phyloP scores from a whole-genome alignment of 1,284 basidiomycete species.

The Sphaerobolus stellatus region DNA sequence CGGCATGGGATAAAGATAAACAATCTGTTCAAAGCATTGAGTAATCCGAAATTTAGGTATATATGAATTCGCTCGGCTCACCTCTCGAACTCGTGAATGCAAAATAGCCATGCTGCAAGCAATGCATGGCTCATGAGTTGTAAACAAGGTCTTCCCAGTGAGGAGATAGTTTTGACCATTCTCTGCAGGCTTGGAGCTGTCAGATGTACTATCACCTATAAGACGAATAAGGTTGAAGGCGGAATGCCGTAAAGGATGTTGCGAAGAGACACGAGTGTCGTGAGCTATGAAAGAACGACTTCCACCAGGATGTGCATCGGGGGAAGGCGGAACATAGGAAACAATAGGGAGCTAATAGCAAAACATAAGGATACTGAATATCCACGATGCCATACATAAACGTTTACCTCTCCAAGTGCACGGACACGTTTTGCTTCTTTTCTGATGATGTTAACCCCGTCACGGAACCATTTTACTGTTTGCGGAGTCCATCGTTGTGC shows the following conservation, averaged over 20 bases:
- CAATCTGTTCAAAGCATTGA: no score
- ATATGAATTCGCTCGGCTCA: conserved; percentile 32
- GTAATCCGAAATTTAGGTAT: background rate
- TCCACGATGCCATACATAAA: background rate
- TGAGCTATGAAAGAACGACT: conserved; percentile 51
- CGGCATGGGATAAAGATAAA: conserved; percentile 37
- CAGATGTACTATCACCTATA: conserved; percentile 53
- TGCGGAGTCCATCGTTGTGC: conserved; percentile 65
- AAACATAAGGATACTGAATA: background rate
- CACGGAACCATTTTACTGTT: conserved; percentile 68
- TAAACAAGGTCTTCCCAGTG: conserved; percentile 79
- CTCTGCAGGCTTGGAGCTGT: conserved; percentile 23
- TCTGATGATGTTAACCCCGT: conserved; percentile 60
- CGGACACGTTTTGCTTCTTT: conserved; percentile 50
- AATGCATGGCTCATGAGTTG: conserved; percentile 91
- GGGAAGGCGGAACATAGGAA: conserved; percentile 69
- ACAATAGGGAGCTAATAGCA: conserved; percentile 67
- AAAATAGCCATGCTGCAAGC: conserved; percentile 95
- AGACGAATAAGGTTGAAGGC: conserved; percentile 73
- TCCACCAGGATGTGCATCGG: conserved; percentile 37
- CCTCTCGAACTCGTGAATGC: conserved; percentile 85
- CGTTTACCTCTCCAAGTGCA: conserved; percentile 55
- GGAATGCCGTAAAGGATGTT: conserved; percentile 82
- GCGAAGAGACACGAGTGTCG: conserved; percentile 67
- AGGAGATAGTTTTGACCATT: conserved; percentile 84